Base-by-base conservation (phyloP, 192 early-diverging fungal species). In the Linnemannia exigua region DNA sequence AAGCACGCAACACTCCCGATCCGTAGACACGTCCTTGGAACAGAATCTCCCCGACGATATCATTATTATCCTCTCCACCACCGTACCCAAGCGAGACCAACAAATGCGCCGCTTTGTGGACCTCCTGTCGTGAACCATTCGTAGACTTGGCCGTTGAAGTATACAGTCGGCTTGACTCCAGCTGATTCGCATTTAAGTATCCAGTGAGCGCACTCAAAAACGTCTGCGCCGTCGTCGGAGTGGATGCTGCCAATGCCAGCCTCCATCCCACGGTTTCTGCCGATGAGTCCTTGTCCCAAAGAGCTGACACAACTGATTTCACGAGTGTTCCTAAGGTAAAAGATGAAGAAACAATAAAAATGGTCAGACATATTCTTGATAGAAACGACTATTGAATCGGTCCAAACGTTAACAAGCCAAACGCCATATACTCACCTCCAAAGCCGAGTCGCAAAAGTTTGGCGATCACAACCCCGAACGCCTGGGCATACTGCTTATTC, bases 11-110 rank as follows among this genome's bases (percentile, higher is more conserved):
- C 11, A 77, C 51, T 22, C 77, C 74, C 7, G 61, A 33, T 1
- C 74, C 69, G 33, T 46, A 86, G 17, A 86, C 71, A 28, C 72
- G 51, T 17, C 84, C 84, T 20, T 80, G 84, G 19, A 54, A 76
- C 0, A 86, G 35, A 9, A 86, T 31, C 22, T 74, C 50, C 1
- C 67, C 63, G 2, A 86, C 44, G 67, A 74, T 44, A 7, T 17
- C 31, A 25, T 41, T 67, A 33, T 44, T 67, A 22, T 52, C 36
- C 2, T 78, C 37, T 1, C 16, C 54, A 14, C 6, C n/a, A 16
- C 78, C 84, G 48, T n/a, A 86, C 68, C 84, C 84, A 52, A 86
- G 72, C 22, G 47, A 50, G 9, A 70, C 44, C 9, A 86, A 38
- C 4, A 86, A 16, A 1, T 77, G 36, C 0, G 84, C 74, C 1